phyloP scores from a whole-genome alignment of 2,329 filamentous ascomycete species.

The Davidsoniella neocaledoniae region DNA sequence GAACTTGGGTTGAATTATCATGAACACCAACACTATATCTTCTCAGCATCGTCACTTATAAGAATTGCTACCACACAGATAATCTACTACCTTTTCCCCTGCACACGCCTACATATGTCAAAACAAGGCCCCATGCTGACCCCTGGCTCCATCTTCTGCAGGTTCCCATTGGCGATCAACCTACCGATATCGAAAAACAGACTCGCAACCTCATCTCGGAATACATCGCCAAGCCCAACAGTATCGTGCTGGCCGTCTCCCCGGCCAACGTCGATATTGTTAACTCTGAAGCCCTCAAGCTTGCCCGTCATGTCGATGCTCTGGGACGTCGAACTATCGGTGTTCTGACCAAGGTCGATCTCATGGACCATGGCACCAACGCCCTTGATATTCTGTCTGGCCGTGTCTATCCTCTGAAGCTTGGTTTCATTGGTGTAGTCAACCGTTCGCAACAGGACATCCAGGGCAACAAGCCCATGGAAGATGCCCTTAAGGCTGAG shows the following conservation, averaged over 20 bases:
- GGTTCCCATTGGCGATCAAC: constrained; percentile 96
- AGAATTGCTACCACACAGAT: constrained; percentile 2
- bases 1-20: too few species aligned
- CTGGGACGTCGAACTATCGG: constrained; percentile 90
- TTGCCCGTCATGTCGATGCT: constrained; percentile 90
- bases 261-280: constrained; percentile 96
- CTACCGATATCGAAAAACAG: constrained; percentile 95
- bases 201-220: constrained; percentile 91
- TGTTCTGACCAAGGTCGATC: constrained; percentile 87
- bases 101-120: constrained; percentile 8
- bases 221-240: constrained; percentile 98
- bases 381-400: constrained; percentile 95
- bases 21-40: neutral
- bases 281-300: constrained; percentile 93
- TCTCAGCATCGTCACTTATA: neutral
- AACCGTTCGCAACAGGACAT: constrained; percentile 98
- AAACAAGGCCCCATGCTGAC: constrained; percentile 13
- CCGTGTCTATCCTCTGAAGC: constrained; percentile 86
- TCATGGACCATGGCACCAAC: constrained; percentile 98
- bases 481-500: constrained; percentile 79
- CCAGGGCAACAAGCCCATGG: constrained; percentile 83
- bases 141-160: constrained; percentile 18
- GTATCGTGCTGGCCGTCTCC: constrained; percentile 89
- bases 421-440: constrained; percentile 95
- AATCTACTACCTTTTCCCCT: constrained; percentile 3